A percentile compares a stretch with the other conserved stretches of the same genome.
These are phyloP conservation scores for Spathaspora passalidarum DNA, from an alignment of 805 yeast genomes.

Conservation along the genomic window DNA sequence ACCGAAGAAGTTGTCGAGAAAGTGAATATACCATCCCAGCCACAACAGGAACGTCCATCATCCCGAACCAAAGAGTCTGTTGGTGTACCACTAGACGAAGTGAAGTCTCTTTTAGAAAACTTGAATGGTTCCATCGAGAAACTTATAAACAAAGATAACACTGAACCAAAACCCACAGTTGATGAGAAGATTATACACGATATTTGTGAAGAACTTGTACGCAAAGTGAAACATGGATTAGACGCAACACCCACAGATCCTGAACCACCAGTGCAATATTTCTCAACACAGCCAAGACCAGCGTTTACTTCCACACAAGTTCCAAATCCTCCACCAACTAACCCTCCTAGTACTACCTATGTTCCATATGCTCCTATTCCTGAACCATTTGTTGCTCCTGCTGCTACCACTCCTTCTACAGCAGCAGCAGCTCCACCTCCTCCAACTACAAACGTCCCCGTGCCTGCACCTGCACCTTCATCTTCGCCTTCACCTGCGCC, in stretches of 20 bases:
- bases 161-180: background rate
- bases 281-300: background rate
- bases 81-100: background rate
- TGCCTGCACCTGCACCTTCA: background rate
- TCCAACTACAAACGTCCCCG: background rate
- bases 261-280: background rate
- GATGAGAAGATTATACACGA: background rate
- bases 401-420: background rate
- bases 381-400: no score
- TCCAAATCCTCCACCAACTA: background rate
- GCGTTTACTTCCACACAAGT: no score
- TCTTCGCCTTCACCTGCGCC: background rate
- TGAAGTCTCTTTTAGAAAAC: background rate
- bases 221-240: background rate
- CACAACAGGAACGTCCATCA: no score
- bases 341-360: no score
- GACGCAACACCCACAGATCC: background rate
- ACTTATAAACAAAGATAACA: background rate
- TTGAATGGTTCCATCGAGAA: background rate
- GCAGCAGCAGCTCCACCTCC: background rate
- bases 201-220: background rate
- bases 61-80: background rate
- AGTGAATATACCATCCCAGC: background rate
- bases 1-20: background rate
- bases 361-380: no score